Evolutionary conservation across 1,139 yeast genomes (phyloP), one percentile per base, ranked within the genome.

Genomic region (Pneumocystis wakefieldiae): DNA sequence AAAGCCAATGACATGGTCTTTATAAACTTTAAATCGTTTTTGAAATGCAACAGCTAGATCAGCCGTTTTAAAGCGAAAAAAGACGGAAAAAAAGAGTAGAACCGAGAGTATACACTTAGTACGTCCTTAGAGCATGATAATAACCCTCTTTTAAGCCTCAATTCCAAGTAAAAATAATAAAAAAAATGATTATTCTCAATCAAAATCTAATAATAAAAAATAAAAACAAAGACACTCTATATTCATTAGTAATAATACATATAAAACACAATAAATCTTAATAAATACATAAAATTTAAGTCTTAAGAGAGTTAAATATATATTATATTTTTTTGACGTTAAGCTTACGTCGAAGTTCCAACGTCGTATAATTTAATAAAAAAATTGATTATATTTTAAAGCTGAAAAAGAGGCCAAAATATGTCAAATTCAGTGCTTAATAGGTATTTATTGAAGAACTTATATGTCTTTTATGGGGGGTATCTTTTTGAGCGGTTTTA

Each of bases 1-100:
- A 88, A 78, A 14, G 94, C 91, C 58, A 88, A 72, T 12, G 67
- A 65, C 62, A 62, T 64, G 7, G 6, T 57, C 7, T 59, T 24
- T 59, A 15, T 59, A 19, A 32, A 15, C 15, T 32, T 42, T 41
- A 6, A 58, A 35, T 7, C 37, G 58, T 3, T 17, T 32, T 29
- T 1, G 12, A 38, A 28, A 29, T n/a, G 42, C 29, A 39, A 36
- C 42, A 53, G 29, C 24, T 35, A 57, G 15, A 28, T 39, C 6
- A 10, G 29, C 29, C 35, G 10, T 17, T 35, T 59, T 48, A 55
- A 55, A 53, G 10, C 17, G 38, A 29, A 38, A 28, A 57, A 29
- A 28, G 24, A 58, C 15, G 17, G 14, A 59, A 2, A 37, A 38
- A 28, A 41, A 28, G 60, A 41, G 4, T 28, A 28, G n/a, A 57